A percentile compares a stretch with the other conserved stretches of the same genome.
Evolutionary conservation across 2,329 filamentous ascomycete genomes (phyloP).

Genomic region (Aspergillus sp.): DNA sequence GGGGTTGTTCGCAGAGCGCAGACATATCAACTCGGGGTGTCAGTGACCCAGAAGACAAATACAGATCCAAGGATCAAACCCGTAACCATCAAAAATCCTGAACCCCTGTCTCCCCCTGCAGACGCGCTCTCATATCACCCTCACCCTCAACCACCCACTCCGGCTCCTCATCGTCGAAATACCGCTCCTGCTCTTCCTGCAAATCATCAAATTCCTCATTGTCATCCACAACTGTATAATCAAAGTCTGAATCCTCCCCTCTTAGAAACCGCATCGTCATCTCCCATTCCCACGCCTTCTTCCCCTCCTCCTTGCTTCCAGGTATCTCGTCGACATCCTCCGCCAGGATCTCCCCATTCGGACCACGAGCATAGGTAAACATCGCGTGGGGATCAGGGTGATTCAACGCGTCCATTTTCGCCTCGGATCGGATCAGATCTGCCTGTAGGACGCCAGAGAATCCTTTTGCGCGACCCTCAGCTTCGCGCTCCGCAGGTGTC

Average conservation of each 20-base stretch:
- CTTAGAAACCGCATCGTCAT: constrained; percentile 72
- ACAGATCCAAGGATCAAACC: neutral
- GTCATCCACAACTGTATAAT: constrained; percentile 69
- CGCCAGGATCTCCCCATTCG: constrained; percentile 56
- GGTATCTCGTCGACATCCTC: constrained; percentile 60
- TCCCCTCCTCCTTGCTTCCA: constrained; percentile 64
- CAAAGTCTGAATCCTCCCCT: constrained; percentile 75
- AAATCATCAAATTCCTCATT: constrained; percentile 71
- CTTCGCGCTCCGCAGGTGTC: constrained; percentile 68
- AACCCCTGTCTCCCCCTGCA: constrained; percentile 65
- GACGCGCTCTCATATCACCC: constrained; percentile 21
- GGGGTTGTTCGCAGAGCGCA: neutral
- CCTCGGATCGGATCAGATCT: constrained; percentile 73
- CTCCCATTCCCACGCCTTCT: constrained; percentile 67
- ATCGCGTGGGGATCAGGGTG: constrained; percentile 52
- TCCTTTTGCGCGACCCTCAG: constrained; percentile 70
- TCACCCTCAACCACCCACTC: constrained; percentile 57
- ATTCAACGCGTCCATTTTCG: constrained; percentile 65
- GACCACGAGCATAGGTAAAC: constrained; percentile 51
- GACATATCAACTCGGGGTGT: neutral
- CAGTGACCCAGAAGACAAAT: neutral
- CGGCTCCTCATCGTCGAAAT: constrained; percentile 78
- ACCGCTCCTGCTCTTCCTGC: constrained; percentile 68
- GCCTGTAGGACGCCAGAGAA: constrained; percentile 78
- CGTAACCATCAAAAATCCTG: constrained; percentile 62